A percentile compares a stretch with the other conserved stretches of the same genome.
Conservation (phyloP, 148 eudicot species). For the Drosera capensis region DNA sequence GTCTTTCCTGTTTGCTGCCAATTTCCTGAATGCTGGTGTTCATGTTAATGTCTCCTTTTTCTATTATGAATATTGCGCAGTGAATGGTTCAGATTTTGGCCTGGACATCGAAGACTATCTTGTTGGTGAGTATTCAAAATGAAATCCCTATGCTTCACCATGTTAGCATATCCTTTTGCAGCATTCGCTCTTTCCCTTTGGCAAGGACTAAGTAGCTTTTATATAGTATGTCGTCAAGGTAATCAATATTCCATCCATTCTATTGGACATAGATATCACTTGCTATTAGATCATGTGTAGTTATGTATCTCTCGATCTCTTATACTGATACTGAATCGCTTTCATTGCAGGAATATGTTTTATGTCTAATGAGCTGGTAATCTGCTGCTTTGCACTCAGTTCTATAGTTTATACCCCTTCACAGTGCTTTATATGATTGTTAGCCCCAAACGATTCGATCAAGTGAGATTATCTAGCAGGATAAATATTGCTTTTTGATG, state of each 20-base stretch:
- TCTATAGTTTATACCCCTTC: not conserved
- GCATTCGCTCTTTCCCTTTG: not conserved
- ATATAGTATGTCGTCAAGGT: no score
- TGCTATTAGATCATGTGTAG: no score
- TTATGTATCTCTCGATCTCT: not conserved
- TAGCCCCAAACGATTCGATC: no score
- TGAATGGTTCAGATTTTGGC: conserved; percentile 59
- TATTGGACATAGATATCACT: no score
- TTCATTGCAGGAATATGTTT: conserved; percentile 79
- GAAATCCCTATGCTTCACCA: no score
- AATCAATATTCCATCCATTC: no score
- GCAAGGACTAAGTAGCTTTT: not conserved
- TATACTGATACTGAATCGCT: conserved; percentile 14
- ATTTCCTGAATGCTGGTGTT: not conserved
- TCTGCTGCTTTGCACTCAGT: not conserved
- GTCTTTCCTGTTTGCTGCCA: no score
- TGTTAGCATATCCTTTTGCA: no score
- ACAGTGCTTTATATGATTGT: no score
- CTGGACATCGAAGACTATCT: conserved; percentile 93
- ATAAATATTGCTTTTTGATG: conserved; percentile 3
- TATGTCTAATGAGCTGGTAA: conserved; percentile 97
- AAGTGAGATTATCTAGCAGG: no score
- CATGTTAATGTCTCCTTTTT: not conserved
- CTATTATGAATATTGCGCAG: conserved; percentile 26
- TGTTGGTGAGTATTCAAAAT: conserved; percentile 53